phyloP scores from a whole-genome alignment of 2,329 filamentous ascomycete genomes.

The Cercospora sp. region DNA sequence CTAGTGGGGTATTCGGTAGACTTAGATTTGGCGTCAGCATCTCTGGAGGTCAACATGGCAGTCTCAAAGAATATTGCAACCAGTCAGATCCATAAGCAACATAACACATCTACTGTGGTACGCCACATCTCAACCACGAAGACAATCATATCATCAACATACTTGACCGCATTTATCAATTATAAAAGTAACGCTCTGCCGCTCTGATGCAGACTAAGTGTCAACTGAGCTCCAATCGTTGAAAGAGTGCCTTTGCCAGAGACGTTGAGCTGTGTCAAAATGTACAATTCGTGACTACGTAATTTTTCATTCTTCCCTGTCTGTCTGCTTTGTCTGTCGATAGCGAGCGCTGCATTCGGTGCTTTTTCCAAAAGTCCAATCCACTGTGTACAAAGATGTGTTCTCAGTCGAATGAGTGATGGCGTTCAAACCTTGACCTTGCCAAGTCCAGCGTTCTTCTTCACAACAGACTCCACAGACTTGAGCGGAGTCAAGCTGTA shows the following conservation, averaged over 20 bases:
- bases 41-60: too few species aligned
- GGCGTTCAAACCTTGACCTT: constrained; percentile 18
- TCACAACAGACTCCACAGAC: constrained; percentile 12
- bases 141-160: background rate
- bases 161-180: background rate
- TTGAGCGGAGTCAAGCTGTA: constrained; percentile 48
- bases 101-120: too few species aligned
- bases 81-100: too few species aligned
- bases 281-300: background rate
- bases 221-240: background rate
- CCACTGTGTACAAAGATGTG: background rate
- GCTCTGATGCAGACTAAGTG: background rate
- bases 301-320: background rate
- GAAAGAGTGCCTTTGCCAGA: background rate
- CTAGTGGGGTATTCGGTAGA: background rate
- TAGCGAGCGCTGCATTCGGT: background rate
- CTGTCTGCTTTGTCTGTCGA: background rate
- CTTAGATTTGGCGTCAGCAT: too few species aligned
- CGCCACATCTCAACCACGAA: background rate
- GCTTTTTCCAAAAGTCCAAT: background rate
- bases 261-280: background rate
- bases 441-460: constrained; percentile 18
- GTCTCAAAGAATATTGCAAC: background rate
- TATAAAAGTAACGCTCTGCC: background rate
- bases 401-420: background rate